A percentile compares a stretch with the other conserved stretches of the same genome.
phyloP scores from a whole-genome alignment of 2,329 filamentous ascomycete genomes.

The Scopulariopsis brevicaulis region DNA sequence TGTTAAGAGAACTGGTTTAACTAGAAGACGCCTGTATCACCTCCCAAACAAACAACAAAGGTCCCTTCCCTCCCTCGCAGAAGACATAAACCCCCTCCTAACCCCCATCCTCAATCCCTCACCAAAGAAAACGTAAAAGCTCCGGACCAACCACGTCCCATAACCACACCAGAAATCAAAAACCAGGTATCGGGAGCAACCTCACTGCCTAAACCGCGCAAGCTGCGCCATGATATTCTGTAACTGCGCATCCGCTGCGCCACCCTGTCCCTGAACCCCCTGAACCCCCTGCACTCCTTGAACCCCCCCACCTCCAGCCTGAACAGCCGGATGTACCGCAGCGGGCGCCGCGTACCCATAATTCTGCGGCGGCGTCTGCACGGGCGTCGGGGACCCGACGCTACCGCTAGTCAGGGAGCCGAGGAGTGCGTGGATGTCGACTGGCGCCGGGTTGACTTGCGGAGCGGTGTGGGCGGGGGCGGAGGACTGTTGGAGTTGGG shows the following conservation, averaged over 20 bases:
- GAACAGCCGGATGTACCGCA: neutral
- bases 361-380: constrained; percentile 14
- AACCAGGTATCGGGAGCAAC: neutral
- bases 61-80: too few species aligned
- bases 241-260: constrained; percentile 34
- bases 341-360: constrained; percentile 16
- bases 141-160: too few species aligned
- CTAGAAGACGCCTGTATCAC: too few species aligned
- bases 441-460: constrained; percentile 11
- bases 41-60: too few species aligned
- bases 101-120: too few species aligned
- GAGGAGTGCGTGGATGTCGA: constrained; percentile 35
- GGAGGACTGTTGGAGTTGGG: constrained; percentile 18
- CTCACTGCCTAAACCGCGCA: constrained; percentile 48
- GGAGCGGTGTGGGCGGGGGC: constrained; percentile 37
- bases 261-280: too few species aligned
- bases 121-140: too few species aligned
- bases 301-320: too few species aligned
- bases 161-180: too few species aligned
- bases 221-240: constrained; percentile 68
- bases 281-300: too few species aligned
- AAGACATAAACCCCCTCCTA: too few species aligned
- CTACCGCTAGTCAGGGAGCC: constrained; percentile 21
- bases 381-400: constrained; percentile 12
- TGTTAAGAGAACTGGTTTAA: too few species aligned